These are phyloP conservation scores for Xerocomellus dryophilus DNA, from an alignment of 768 basidiomycete genomes.

Conservation along the genomic window DNA sequence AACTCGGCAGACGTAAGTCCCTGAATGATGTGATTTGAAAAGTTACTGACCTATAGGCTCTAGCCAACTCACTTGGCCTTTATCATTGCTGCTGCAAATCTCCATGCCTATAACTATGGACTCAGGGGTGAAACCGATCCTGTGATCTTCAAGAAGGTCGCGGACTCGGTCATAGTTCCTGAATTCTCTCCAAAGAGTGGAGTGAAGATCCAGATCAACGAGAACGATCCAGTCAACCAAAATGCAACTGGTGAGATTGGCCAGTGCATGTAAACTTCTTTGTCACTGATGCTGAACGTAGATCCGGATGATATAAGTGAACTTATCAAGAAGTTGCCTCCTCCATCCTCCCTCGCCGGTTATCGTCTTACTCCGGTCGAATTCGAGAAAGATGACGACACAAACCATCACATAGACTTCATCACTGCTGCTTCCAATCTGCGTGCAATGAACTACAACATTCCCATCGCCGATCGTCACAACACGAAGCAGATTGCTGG, in stretches of 20 bases:
- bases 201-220: constrained; percentile 89
- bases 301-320: constrained; percentile 52
- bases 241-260: constrained; percentile 28
- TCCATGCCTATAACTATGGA: constrained; percentile 98
- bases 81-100: constrained; percentile 89
- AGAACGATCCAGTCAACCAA: constrained; percentile 82
- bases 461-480: constrained; percentile 82
- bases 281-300: constrained; percentile 20
- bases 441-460: constrained; percentile 92
- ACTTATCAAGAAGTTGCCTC: constrained; percentile 68
- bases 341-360: constrained; percentile 91
- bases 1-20: constrained; percentile 77
- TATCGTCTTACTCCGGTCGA: constrained; percentile 94
- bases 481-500: constrained; percentile 97
- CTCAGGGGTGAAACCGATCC: constrained; percentile 85
- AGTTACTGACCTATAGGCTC: constrained; percentile 9
- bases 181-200: constrained; percentile 93
- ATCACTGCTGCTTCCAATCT: constrained; percentile 97
- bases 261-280: not conserved
- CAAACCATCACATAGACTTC: constrained; percentile 98
- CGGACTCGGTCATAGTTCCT: constrained; percentile 80
- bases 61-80: constrained; percentile 85
- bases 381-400: constrained; percentile 99
- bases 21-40: not conserved
- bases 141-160: constrained; percentile 75